phyloP scores from a whole-genome alignment of 2,329 filamentous ascomycete genomes.

The Scleromitrula shiraiana region DNA sequence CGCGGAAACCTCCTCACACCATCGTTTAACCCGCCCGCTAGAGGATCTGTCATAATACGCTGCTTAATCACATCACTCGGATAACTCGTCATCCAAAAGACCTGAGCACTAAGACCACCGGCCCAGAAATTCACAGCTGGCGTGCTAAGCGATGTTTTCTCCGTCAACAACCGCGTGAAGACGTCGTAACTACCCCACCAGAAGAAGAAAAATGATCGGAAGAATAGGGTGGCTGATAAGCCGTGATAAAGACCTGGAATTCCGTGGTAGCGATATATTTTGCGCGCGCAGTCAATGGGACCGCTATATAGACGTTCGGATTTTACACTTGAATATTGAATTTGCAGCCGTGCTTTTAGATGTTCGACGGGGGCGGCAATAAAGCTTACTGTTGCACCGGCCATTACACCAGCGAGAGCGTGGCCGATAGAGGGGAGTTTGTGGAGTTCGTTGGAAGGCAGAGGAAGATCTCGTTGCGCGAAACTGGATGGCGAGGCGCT shows the following conservation, averaged over 20 bases:
- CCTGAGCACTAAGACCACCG: conserved; percentile 81
- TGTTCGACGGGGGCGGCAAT: conserved; percentile 93
- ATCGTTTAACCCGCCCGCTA: conserved; percentile 63
- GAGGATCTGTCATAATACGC: conserved; percentile 89
- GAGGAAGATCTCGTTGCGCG: conserved; percentile 11
- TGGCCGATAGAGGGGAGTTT: conserved; percentile 72
- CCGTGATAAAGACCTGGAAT: conserved; percentile 78
- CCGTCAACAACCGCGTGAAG: conserved; percentile 59
- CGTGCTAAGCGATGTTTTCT: conserved; percentile 61
- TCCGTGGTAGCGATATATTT: conserved; percentile 65
- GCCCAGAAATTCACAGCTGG: conserved; percentile 96
- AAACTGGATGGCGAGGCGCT: conserved; percentile 24
- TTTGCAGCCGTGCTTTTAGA: conserved; percentile 86
- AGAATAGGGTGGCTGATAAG: conserved; percentile 74
- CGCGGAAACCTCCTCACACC: conserved; percentile 58
- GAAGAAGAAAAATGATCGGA: conserved; percentile 91
- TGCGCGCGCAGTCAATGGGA: conserved; percentile 73
- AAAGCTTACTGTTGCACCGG: conserved; percentile 84
- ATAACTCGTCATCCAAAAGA: conserved; percentile 92
- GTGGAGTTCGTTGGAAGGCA: conserved; percentile 30
- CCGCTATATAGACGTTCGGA: conserved; percentile 72
- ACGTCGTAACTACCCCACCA: conserved; percentile 98
- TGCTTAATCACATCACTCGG: conserved; percentile 93
- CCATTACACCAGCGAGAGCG: conserved; percentile 77
- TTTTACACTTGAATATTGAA: conserved; percentile 82